Percentiles rank a stretch among this genome's conserved stretches.
phyloP scores from a whole-genome alignment of 768 basidiomycete genomes.

The Saitozyma podzolica region DNA sequence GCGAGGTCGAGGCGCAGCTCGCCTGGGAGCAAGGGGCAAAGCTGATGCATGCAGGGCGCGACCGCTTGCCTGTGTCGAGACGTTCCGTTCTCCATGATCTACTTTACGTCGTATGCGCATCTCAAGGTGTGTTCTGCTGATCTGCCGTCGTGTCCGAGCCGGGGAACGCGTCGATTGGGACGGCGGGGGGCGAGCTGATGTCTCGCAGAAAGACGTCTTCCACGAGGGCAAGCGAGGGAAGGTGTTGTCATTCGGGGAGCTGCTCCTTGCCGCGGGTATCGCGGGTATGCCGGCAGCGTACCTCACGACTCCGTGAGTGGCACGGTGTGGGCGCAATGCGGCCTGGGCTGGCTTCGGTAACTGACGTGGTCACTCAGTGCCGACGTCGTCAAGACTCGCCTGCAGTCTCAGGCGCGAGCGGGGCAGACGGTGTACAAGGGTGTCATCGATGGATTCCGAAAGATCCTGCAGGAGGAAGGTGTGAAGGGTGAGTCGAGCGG shows the following conservation, averaged over 20 bases:
- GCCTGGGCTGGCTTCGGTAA: slow-evolving; percentile 36
- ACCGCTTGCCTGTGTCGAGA: slow-evolving; percentile 84
- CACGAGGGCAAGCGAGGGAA: slow-evolving; percentile 95
- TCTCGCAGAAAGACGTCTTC: slow-evolving; percentile 86
- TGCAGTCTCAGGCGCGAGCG: slow-evolving; percentile 88
- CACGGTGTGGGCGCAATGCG: too few relatives aligned
- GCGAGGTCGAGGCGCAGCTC: too few relatives aligned
- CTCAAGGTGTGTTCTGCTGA: slow-evolving; percentile 39
- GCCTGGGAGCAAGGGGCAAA: background rate
- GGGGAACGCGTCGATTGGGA: background rate
- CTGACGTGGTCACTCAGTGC: slow-evolving; percentile 8
- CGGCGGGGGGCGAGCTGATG: slow-evolving; percentile 5
- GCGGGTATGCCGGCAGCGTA: slow-evolving; percentile 95
- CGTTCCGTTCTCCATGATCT: slow-evolving; percentile 88
- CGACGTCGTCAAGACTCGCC: slow-evolving; percentile 97
- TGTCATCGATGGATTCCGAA: slow-evolving; percentile 79
- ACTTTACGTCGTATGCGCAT: slow-evolving; percentile 68
- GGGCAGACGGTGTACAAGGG: slow-evolving; percentile 93
- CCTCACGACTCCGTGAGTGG: slow-evolving; percentile 26
- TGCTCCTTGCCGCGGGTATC: slow-evolving; percentile 64
- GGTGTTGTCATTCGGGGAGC: slow-evolving; percentile 84
- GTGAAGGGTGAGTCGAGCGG: slow-evolving; percentile 33
- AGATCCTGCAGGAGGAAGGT: slow-evolving; percentile 69
- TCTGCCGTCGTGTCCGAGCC: slow-evolving; percentile 1
- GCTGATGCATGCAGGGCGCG: slow-evolving; percentile 59